Evolutionary conservation across 306 rosid species (phyloP), one percentile per base, ranked within the genome.

Genomic region (Cyclanthera cordifolia): DNA sequence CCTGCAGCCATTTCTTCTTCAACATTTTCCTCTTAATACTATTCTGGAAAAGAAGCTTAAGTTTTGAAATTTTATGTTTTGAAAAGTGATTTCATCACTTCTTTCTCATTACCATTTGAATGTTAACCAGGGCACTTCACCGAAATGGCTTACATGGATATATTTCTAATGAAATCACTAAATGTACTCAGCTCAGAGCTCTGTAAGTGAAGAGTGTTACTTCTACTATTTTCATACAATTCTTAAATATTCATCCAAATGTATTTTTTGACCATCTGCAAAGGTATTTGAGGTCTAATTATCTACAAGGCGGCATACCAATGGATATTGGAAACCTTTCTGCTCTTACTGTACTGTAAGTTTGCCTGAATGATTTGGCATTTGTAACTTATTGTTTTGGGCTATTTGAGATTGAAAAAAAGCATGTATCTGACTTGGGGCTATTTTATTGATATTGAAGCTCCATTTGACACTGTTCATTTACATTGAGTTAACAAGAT

Each of bases 271-370:
- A 20, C 56, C 13, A 27, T 28, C 27, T 78, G 0, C 53, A 5
- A 79, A 93, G 99, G 85, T 93, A 93, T 77, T 79, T 93, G 90
- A 85, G 99, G 78, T 93, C 84, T 72, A 93, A 93, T 77, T 87
- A 83, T 83, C 87, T 93, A 39, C 90, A 90, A 86, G 96, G 96
- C 37, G 96, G 96, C 50, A 83, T 93, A 65, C 99, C 99, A 32
- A 63, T 95, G 20, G 80, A 78, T 75, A 85, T 93, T 71, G 99
- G 99, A 74, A 93, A 83, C 69, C 95, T 93, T 75, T 80, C 99
- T 60, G 76, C 55, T 75, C 88, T 93, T 37, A 90, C 86, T 65
- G 86, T 90, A 72, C 15, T 93, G 99, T 93, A 78, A 90, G 95
- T 69, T 32, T 63, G 12, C 52, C 20, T 39, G 69, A 63, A 34